These are phyloP conservation scores for cucumber (Cucumis sativus) DNA, from an alignment of 306 rosid species.

Conservation along the genomic window DNA sequence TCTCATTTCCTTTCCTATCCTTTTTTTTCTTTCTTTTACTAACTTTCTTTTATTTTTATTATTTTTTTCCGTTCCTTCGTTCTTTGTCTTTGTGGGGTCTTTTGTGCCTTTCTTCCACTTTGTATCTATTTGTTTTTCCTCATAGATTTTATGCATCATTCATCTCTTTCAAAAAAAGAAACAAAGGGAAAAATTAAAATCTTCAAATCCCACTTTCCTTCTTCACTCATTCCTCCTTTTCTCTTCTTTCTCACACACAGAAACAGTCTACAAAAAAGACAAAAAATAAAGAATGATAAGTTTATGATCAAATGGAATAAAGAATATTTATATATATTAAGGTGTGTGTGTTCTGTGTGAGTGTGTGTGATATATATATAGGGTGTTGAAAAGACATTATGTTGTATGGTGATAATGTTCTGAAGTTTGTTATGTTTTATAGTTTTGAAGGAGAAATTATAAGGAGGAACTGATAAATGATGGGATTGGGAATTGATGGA, in stretches of 20 bases:
- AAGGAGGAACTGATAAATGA: background rate
- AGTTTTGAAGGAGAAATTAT: background rate
- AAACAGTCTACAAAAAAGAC: background rate
- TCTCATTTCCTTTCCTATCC: slow-evolving; percentile 1
- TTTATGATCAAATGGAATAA: background rate
- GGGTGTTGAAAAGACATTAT: too few relatives aligned
- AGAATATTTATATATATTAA: too few relatives aligned
- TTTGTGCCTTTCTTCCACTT: slow-evolving; percentile 7
- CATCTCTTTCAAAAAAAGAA: background rate
- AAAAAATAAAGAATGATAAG: background rate
- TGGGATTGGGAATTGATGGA: background rate
- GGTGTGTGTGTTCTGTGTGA: too few relatives aligned
- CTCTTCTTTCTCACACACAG: background rate
- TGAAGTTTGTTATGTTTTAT: background rate
- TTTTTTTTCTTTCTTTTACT: slow-evolving; percentile 13
- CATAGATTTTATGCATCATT: slow-evolving; percentile 15
- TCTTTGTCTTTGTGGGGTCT: slow-evolving; percentile 4
- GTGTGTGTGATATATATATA: too few relatives aligned
- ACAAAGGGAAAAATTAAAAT: slow-evolving; percentile 3
- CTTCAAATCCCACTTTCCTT: slow-evolving; percentile 33
- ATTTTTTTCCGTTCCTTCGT: slow-evolving; percentile 10
- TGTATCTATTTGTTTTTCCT: slow-evolving; percentile 13
- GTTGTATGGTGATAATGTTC: too few relatives aligned
- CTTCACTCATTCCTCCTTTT: slow-evolving; percentile 9
- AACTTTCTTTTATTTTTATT: background rate